Conservation (phyloP, 306 rosid genomes). For the Corylus americana region DNA sequence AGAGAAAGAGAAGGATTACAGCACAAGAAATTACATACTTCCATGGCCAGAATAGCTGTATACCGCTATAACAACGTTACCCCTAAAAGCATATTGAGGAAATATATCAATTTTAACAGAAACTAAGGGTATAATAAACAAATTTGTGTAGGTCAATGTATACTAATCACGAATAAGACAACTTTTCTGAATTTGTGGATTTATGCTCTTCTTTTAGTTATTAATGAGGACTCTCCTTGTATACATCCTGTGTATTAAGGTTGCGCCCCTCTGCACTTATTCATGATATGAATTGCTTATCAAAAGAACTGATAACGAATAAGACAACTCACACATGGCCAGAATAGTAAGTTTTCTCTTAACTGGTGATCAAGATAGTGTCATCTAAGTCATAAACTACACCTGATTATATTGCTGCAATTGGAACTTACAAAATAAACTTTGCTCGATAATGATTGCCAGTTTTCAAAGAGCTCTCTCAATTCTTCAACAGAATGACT, state of each 20-base stretch:
- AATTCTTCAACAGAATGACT: conserved; percentile 65
- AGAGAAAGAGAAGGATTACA: not conserved
- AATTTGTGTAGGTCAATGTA: no score
- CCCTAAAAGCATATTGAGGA: not conserved
- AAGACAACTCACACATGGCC: conserved; percentile 23
- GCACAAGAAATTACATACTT: not conserved
- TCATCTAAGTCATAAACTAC: conserved; percentile 14
- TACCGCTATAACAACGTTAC: not conserved
- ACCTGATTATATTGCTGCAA: conserved; percentile 5
- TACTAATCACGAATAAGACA: no score
- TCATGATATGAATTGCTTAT: no score
- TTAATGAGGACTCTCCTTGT: no score
- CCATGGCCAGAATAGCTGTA: not conserved
- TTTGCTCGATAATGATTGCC: conserved; percentile 88
- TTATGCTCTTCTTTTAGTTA: no score
- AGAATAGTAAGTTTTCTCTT: conserved; percentile 9
- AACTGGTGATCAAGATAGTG: conserved; percentile 3
- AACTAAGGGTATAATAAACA: no score
- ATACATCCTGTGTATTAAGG: no score
- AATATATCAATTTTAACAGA: not conserved
- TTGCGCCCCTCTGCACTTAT: no score
- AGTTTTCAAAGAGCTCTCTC: conserved; percentile 68
- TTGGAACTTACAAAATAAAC: conserved; percentile 80
- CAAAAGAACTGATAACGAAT: conserved; percentile 14
- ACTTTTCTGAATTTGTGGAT: no score